Conservation (phyloP, 2,329 filamentous ascomycete genomes). For the Microsporum ferrugineum region DNA sequence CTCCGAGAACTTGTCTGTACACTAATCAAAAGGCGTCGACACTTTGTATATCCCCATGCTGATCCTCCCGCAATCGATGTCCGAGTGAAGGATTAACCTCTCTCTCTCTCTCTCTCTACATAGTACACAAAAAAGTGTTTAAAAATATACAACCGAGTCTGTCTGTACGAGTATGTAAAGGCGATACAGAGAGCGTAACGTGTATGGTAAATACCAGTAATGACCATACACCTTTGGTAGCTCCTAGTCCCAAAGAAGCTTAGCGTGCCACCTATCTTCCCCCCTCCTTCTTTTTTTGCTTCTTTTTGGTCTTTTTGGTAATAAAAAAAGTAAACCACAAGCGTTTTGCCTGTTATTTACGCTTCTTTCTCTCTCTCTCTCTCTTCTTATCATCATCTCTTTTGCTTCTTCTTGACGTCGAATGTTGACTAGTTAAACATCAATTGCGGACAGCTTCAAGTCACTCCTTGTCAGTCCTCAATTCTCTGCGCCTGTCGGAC, state of each 20-base stretch:
- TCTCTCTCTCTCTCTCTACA: not conserved
- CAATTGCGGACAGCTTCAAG: not conserved
- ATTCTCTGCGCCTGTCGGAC: not conserved
- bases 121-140: not conserved
- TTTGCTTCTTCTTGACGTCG: not conserved
- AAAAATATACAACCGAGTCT: too few relatives aligned
- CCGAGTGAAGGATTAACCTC: too few relatives aligned
- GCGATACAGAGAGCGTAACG: not conserved
- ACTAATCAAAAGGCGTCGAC: too few relatives aligned
- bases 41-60: too few relatives aligned
- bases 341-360: too few relatives aligned
- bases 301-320: too few relatives aligned
- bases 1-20: too few relatives aligned
- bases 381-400: too few relatives aligned
- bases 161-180: not conserved
- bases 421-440: not conserved
- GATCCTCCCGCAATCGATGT: too few relatives aligned
- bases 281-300: not conserved
- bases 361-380: too few relatives aligned
- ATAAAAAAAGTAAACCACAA: too few relatives aligned
- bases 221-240: not conserved
- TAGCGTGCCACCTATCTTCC: not conserved
- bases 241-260: not conserved
- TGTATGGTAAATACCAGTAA: not conserved
- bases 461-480: not conserved